These are phyloP conservation scores for Asterophora lycoperdoides DNA, from an alignment of 768 basidiomycete species.

Conservation along the genomic window DNA sequence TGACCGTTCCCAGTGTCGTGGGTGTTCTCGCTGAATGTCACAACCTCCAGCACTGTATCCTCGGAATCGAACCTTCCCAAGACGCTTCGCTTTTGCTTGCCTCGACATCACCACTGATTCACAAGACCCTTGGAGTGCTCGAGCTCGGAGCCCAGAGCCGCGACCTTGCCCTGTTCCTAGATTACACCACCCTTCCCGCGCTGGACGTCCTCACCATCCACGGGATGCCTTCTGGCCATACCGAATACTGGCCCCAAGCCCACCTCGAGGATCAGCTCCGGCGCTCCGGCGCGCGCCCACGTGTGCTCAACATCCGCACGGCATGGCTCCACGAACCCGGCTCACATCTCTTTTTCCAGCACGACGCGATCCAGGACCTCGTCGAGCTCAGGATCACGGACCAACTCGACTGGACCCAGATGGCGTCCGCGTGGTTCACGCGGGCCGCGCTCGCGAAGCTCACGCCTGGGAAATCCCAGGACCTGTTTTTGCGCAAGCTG, in stretches of 20 bases:
- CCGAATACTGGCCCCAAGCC: constrained; percentile 30
- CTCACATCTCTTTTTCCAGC: constrained; percentile 26
- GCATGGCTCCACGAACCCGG: constrained; percentile 28
- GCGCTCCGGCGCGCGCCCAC: constrained; percentile 26
- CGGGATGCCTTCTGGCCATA: constrained; percentile 24
- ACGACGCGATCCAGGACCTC: constrained; percentile 24
- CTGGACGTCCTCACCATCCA: constrained; percentile 24
- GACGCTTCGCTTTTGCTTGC: neutral
- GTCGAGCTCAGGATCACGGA: constrained; percentile 30
- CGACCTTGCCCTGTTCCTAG: constrained; percentile 27
- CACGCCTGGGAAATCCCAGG: neutral
- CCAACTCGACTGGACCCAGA: constrained; percentile 25
- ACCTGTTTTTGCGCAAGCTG: constrained; percentile 25
- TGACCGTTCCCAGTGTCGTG: constrained; percentile 2
- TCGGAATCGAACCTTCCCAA: constrained; percentile 27
- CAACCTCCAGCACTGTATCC: constrained; percentile 13
- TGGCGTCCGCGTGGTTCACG: constrained; percentile 30
- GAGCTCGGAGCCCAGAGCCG: constrained; percentile 27
- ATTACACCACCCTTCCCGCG: constrained; percentile 24
- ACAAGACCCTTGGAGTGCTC: constrained; percentile 24
- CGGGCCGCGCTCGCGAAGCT: constrained; percentile 20
- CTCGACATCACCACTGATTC: constrained; percentile 18
- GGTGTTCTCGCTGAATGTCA: neutral
- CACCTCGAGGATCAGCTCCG: constrained; percentile 28
- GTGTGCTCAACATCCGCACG: constrained; percentile 28